A percentile compares a stretch with the other conserved stretches of the same genome.
phyloP scores from a whole-genome alignment of 1,139 yeast species.

The Yamadazyma blattariae region DNA sequence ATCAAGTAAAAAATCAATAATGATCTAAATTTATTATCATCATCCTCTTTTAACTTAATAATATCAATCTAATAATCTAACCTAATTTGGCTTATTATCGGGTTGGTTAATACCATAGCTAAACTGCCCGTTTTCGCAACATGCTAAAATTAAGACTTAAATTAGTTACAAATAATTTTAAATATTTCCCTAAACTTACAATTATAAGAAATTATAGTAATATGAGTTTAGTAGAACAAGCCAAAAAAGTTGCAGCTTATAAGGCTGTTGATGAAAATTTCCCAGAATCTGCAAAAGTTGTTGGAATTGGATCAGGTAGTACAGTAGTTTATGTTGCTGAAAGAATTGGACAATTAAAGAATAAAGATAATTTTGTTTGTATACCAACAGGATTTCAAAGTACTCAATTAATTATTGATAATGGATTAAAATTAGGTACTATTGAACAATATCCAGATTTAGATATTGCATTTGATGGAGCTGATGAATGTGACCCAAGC shows the following conservation, averaged over 20 bases:
- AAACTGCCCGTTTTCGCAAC: too few relatives aligned
- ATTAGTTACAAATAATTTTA: neutral
- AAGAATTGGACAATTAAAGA: conserved; percentile 70
- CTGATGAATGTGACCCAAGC: conserved; percentile 84
- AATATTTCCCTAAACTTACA: neutral
- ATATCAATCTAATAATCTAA: too few relatives aligned
- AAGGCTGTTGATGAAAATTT: conserved; percentile 89
- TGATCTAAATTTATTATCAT: too few relatives aligned
- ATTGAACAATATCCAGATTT: conserved; percentile 78
- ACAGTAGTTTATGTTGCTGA: conserved; percentile 97
- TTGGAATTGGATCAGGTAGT: conserved; percentile 96
- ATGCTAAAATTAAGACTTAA: conserved; percentile 3
- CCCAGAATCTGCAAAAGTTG: conserved; percentile 63
- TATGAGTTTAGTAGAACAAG: conserved; percentile 48
- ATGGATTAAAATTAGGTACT: conserved; percentile 74
- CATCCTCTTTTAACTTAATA: too few relatives aligned
- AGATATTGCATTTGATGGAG: conserved; percentile 97
- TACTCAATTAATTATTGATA: conserved; percentile 76
- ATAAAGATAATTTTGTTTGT: conserved; percentile 64
- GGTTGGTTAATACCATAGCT: too few relatives aligned
- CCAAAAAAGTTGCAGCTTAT: conserved; percentile 86
- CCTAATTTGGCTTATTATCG: too few relatives aligned
- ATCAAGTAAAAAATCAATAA: too few relatives aligned
- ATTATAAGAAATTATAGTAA: neutral
- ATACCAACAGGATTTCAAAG: conserved; percentile 98